Percentiles rank a stretch among this genome's conserved stretches.
phyloP scores from a whole-genome alignment of 2,329 filamentous ascomycete species.

The Fusarium sarcochroum region DNA sequence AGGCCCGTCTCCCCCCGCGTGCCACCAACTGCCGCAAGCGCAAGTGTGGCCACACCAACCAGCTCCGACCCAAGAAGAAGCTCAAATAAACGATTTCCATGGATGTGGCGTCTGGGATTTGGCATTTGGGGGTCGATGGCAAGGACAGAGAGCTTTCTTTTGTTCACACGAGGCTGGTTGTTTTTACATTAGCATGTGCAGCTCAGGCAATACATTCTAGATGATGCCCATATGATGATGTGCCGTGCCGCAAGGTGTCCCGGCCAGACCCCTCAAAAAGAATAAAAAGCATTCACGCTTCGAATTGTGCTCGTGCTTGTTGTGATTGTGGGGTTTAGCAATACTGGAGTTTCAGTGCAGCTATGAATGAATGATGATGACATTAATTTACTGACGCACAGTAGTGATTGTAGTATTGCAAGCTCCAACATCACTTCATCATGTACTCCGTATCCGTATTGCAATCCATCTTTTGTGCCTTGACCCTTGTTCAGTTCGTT shows the following conservation, averaged over 20 bases:
- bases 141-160: slow-evolving; percentile 53
- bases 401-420: too few species aligned
- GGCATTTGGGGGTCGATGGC: slow-evolving; percentile 57
- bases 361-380: neutral
- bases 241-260: slow-evolving; percentile 41
- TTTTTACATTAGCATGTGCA: slow-evolving; percentile 59
- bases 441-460: too few species aligned
- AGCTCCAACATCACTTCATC: too few species aligned
- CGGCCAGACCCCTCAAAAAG: slow-evolving; percentile 40
- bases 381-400: neutral
- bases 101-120: slow-evolving; percentile 63
- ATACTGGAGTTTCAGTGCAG: too few species aligned
- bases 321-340: neutral
- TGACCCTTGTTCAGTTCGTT: neutral
- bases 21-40: slow-evolving; percentile 99
- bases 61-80: slow-evolving; percentile 99
- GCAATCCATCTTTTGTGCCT: neutral
- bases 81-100: slow-evolving; percentile 76
- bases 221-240: slow-evolving; percentile 53
- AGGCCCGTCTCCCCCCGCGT: slow-evolving; percentile 92
- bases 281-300: slow-evolving; percentile 45
- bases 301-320: slow-evolving; percentile 12
- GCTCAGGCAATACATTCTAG: slow-evolving; percentile 56
- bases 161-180: slow-evolving; percentile 56
- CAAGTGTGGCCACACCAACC: slow-evolving; percentile 99